These are phyloP conservation scores for Amaranthus cruentus DNA, from an alignment of 148 eudicot species.

Conservation along the genomic window DNA sequence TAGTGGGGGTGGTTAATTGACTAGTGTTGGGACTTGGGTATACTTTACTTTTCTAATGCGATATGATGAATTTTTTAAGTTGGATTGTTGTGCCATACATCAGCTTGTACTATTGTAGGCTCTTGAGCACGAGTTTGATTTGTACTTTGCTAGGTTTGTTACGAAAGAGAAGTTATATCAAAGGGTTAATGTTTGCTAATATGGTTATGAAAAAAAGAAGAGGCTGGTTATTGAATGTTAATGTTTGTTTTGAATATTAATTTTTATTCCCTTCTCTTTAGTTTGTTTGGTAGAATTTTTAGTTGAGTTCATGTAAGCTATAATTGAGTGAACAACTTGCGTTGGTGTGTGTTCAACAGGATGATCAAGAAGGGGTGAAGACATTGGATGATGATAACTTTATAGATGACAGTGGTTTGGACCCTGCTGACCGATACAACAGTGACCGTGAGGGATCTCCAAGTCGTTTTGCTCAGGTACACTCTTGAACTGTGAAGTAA, in stretches of 20 bases:
- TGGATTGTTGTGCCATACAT: too few relatives aligned
- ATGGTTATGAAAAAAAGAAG: neutral
- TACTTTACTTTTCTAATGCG: too few relatives aligned
- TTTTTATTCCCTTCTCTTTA: neutral
- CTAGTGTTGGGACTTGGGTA: too few relatives aligned
- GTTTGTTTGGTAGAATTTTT: neutral
- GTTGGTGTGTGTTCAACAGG: constrained; percentile 36
- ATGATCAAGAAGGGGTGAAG: constrained; percentile 66
- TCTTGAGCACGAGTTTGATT: too few relatives aligned
- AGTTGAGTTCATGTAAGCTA: neutral
- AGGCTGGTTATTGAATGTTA: neutral
- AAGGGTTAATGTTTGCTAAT: too few relatives aligned
- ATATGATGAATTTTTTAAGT: too few relatives aligned
- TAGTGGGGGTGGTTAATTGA: too few relatives aligned
- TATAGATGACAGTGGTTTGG: constrained; percentile 84
- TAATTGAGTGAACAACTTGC: neutral
- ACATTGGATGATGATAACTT: constrained; percentile 85
- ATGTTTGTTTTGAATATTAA: neutral
- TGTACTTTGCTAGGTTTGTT: too few relatives aligned
- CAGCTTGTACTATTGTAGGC: too few relatives aligned
- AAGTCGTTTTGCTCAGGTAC: constrained; percentile 73
- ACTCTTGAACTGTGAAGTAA: neutral
- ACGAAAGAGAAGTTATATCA: too few relatives aligned
- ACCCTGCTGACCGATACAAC: constrained; percentile 68
- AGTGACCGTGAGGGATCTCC: constrained; percentile 79